Evolutionary conservation across 345 rosid genomes (phyloP), one percentile per base, ranked within the genome.

Genomic region (Brassica nigra): DNA sequence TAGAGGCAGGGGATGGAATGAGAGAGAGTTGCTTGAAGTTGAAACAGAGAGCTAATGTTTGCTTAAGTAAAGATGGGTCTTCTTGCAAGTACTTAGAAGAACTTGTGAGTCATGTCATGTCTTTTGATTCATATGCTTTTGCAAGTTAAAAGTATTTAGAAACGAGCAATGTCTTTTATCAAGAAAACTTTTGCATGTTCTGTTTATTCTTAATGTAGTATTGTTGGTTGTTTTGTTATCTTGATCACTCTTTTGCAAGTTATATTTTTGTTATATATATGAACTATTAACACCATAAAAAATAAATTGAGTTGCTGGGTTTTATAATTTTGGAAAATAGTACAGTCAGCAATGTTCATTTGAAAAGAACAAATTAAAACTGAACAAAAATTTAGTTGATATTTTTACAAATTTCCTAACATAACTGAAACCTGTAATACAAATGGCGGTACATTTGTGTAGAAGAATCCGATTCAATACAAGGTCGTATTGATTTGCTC

Each of bases 11-110:
- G 10, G 67, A 78, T 36, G 83, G 76, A 54, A 71, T 85, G 33
- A 83, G 88, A 75, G 82, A 81, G 54, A 86, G 73, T 33, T 72
- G 82, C 39, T 31, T 62, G 79, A 5, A 20, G 34, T 68, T 81
- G 52, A 86, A 85, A 79, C 86, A 85, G 54, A 78, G 73, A 81
- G 84, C 65, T 11, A 66, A 72, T 54, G 66, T 33, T 70, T 82
- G 84, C 64, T 44, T 87, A 15, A 59, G 28, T 44, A 65, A 59
- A 74, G 85, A 79, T 27, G 90, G 90, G 8, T 84, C 87, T 49
- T 86, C 90, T 1, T 76, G 74, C 67, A 70, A 74, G 39, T 70
- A 84, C 52, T 30, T 89, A 10, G 86, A 88, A 8, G 77, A 73
- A n/a, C 77, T 89, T 74, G 58, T 70, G 66, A 62, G 31, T 74